phyloP scores from a whole-genome alignment of 352 stramenopile genomes.

The Blastocystis sp. region DNA sequence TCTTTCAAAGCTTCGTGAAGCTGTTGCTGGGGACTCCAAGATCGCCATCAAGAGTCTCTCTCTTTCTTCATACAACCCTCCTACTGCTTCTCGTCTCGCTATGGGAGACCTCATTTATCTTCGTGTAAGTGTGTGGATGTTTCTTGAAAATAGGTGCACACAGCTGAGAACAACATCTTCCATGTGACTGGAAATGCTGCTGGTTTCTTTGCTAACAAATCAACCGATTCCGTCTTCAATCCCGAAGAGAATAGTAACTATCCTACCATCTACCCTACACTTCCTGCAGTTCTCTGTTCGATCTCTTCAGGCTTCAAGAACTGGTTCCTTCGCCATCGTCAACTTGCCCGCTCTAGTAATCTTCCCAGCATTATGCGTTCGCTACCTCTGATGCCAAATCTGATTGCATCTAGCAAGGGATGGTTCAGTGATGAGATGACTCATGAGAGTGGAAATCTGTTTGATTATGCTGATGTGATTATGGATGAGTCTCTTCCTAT shows the following conservation, averaged over 20 bases:
- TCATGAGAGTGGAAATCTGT: slow-evolving; percentile 22
- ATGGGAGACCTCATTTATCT: slow-evolving; percentile 61
- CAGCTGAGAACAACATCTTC: slow-evolving; percentile 53
- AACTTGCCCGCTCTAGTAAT: not conserved
- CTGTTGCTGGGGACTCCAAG: not conserved
- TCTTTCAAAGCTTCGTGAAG: not conserved
- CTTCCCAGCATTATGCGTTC: slow-evolving; percentile 26
- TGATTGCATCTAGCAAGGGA: slow-evolving; percentile 15
- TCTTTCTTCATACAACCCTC: slow-evolving; percentile 46
- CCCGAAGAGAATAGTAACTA: not conserved
- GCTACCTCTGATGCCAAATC: slow-evolving; percentile 23
- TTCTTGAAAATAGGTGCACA: slow-evolving; percentile 27
- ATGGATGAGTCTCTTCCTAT: slow-evolving; percentile 10
- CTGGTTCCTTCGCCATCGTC: not conserved
- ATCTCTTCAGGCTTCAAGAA: slow-evolving; percentile 52
- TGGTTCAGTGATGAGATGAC: not conserved
- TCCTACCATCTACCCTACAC: slow-evolving; percentile 35
- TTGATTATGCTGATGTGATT: slow-evolving; percentile 30
- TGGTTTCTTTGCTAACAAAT: slow-evolving; percentile 57
- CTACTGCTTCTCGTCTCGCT: not conserved
- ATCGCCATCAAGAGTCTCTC: slow-evolving; percentile 6
- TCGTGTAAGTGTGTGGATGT: not conserved
- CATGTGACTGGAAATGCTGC: slow-evolving; percentile 37
- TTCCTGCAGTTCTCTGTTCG: slow-evolving; percentile 32
- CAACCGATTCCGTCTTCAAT: slow-evolving; percentile 55